These are phyloP conservation scores for Magnusiomyces ingens DNA, from an alignment of 1,139 yeast species.

Conservation along the genomic window DNA sequence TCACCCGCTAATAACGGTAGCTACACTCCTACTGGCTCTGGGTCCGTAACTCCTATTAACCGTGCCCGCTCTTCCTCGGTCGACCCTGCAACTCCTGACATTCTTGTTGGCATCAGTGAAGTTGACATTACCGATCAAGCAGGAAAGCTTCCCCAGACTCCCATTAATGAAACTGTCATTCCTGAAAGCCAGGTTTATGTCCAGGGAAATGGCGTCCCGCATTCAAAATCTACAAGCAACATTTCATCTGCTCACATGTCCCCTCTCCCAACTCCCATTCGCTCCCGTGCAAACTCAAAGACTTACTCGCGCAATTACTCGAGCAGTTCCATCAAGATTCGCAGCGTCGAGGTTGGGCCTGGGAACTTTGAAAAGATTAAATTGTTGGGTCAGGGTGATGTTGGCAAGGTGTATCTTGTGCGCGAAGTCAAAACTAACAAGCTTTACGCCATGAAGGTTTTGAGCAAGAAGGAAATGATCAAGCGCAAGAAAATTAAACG, in stretches of 20 bases:
- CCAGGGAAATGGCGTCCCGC: background rate
- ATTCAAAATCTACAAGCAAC: background rate
- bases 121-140: conserved; percentile 7
- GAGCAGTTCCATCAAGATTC: conserved; percentile 56
- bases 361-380: conserved; percentile 82
- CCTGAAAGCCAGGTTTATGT: background rate
- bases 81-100: conserved; percentile 1
- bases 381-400: conserved; percentile 92
- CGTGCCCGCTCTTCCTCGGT: conserved; percentile 24
- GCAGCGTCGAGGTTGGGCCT: conserved; percentile 78
- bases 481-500: conserved; percentile 90
- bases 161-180: background rate
- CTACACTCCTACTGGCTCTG: background rate
- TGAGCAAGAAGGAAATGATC: conserved; percentile 88
- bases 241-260: background rate
- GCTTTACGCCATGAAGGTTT: conserved; percentile 87
- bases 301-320: conserved; percentile 51
- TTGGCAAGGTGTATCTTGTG: conserved; percentile 91
- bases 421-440: conserved; percentile 69
- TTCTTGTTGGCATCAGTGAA: conserved; percentile 6
- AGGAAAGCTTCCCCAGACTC: background rate
- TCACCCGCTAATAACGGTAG: background rate
- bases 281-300: conserved; percentile 33
- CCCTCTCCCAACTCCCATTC: conserved; percentile 9
- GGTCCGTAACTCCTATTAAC: conserved; percentile 1